Base-by-base conservation (phyloP, 495 filamentous ascomycete species). In the Penicillium herquei region DNA sequence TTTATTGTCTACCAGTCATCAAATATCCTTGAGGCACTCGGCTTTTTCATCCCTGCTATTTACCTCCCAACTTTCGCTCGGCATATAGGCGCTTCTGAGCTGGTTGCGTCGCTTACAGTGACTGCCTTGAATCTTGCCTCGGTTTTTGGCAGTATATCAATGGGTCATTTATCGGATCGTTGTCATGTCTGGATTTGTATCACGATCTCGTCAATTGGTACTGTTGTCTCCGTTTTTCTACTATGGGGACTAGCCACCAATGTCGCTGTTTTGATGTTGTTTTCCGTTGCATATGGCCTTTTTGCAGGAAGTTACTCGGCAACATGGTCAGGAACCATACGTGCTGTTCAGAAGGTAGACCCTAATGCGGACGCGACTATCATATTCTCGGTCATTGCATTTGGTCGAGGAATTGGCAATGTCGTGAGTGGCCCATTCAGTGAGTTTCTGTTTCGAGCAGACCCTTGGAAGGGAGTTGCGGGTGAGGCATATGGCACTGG, bases 201-300 rank as follows among this genome's bases (percentile, higher is more conserved):
- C 31, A 57, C 83, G 0, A 63, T 86, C 5, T 80, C 79, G 0
- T 75, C 82, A 8, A 48, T 79, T 9, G 84, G 83, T 1, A 75
- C 81, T 5, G 70, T 77, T 2, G 13, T 81, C 4, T 71, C 79
- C 0, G 74, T 87, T 0, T 84, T 89, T 47, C 42, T 88, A 5
- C 57, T 88, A 17, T 90, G 87, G 87, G 87, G 86, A 0, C 67
- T 89, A 11, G 71, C 84, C 0, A 69, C 65, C 0, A 73, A 70
- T 2, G 55, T 86, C 11, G 61, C 81, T 0, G 62, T 78, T 32
- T 62, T 89, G 39, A 80, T 81, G 47, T 53, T 82, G 8, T 89
- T 89, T 49, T 76, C 72, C 16, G 54, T 89, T 9, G 54, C 82
- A 13, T 89, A 85, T 57, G 87, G 87, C 1, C 61, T 87, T 6